phyloP scores from a whole-genome alignment of 306 rosid species.

The Casuarina glauca region DNA sequence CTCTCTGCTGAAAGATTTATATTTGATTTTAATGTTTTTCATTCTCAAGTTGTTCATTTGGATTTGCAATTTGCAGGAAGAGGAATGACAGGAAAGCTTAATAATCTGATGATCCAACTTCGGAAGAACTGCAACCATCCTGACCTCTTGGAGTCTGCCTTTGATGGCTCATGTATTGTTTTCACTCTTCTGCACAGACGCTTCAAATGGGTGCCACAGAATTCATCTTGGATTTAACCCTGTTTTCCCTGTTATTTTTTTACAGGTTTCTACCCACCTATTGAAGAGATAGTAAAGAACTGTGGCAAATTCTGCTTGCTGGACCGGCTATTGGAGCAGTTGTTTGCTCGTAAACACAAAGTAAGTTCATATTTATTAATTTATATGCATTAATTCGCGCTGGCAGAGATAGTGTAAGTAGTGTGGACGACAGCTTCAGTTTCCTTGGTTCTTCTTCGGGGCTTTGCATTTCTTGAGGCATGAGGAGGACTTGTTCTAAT shows the following conservation, averaged over 20 bases:
- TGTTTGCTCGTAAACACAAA: slow-evolving; percentile 72
- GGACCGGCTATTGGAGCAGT: slow-evolving; percentile 63
- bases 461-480: too few relatives aligned
- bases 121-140: slow-evolving; percentile 98
- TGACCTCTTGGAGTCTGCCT: slow-evolving; percentile 68
- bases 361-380: slow-evolving; percentile 38
- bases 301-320: slow-evolving; percentile 90
- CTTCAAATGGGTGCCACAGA: slow-evolving; percentile 9
- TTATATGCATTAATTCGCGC: neutral
- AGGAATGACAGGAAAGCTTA: slow-evolving; percentile 31
- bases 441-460: too few relatives aligned
- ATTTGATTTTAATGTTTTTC: neutral
- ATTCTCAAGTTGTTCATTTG: neutral
- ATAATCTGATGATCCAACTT: slow-evolving; percentile 78
- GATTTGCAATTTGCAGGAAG: slow-evolving; percentile 44
- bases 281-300: slow-evolving; percentile 72
- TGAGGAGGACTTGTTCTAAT: too few relatives aligned
- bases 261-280: slow-evolving; percentile 68
- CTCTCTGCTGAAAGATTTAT: neutral
- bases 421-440: too few relatives aligned
- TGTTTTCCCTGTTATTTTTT: slow-evolving; percentile 20
- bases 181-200: slow-evolving; percentile 6
- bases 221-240: slow-evolving; percentile 24
- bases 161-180: slow-evolving; percentile 57
- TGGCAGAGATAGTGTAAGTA: too few relatives aligned